Percentiles rank a stretch among this genome's conserved stretches.
These are phyloP conservation scores for Aureoboletus auriporus DNA, from an alignment of 768 basidiomycete genomes.

Conservation along the genomic window DNA sequence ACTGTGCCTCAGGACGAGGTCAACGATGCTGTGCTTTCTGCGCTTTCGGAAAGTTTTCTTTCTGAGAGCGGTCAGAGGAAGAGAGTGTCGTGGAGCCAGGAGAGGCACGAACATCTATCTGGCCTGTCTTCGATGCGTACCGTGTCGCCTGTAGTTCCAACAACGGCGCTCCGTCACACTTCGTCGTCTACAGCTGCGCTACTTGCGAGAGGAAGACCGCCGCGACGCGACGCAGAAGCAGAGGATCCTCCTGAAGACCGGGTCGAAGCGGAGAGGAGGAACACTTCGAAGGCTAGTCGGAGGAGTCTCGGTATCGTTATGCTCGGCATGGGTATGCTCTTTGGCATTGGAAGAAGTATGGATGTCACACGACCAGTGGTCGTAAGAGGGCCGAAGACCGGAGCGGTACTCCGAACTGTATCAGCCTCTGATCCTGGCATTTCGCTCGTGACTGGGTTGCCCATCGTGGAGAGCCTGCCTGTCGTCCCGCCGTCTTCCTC, in stretches of 20 bases:
- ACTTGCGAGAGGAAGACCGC: conserved; percentile 42
- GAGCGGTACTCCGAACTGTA: conserved; percentile 40
- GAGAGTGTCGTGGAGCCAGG: conserved; percentile 67
- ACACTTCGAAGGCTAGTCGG: conserved; percentile 60
- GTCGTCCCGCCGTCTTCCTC: conserved; percentile 1
- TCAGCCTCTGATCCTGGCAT: conserved; percentile 5
- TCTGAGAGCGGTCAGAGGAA: conserved; percentile 64
- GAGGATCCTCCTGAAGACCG: conserved; percentile 20
- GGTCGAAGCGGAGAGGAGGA: conserved; percentile 24
- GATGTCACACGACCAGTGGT: conserved; percentile 27
- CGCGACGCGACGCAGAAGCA: conserved; percentile 35
- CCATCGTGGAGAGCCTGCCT: conserved; percentile 13
- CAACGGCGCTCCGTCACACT: conserved; percentile 31
- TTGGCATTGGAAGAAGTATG: conserved; percentile 57
- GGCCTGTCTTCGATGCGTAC: conserved; percentile 43
- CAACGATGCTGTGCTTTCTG: conserved; percentile 50
- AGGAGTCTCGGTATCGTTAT: conserved; percentile 79
- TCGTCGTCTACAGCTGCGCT: conserved; percentile 14
- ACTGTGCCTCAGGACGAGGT: conserved; percentile 37
- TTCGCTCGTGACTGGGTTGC: conserved; percentile 1
- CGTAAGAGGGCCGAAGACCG: conserved; percentile 34
- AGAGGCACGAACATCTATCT: conserved; percentile 49
- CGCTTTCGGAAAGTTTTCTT: conserved; percentile 70
- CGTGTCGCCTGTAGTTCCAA: conserved; percentile 29
- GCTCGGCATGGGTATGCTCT: conserved; percentile 70